These are phyloP conservation scores for Chaetothyriales sp. DNA, from an alignment of 2,329 filamentous ascomycete genomes.

Conservation along the genomic window DNA sequence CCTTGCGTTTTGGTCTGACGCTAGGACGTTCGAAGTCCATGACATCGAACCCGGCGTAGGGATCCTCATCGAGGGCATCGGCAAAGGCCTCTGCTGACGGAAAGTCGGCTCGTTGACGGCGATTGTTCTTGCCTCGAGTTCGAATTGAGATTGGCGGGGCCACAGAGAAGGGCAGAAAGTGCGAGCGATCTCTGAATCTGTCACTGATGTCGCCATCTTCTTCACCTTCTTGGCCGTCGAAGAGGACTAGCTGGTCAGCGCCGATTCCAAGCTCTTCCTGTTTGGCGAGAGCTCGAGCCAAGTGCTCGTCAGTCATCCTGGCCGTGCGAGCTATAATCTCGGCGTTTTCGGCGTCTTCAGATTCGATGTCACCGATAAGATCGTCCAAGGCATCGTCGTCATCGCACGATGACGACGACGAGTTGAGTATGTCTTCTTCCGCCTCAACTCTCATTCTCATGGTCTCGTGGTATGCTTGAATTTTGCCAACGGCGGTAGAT, in stretches of 20 bases:
- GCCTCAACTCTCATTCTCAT: neutral
- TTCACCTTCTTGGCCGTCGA: conserved; percentile 36
- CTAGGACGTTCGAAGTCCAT: conserved; percentile 70
- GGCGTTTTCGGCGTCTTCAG: conserved; percentile 26
- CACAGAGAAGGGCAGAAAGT: conserved; percentile 14
- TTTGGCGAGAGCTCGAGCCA: conserved; percentile 48
- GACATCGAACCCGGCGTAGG: conserved; percentile 61
- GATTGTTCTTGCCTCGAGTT: conserved; percentile 17
- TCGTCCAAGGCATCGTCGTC: conserved; percentile 23
- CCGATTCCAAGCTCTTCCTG: conserved; percentile 51
- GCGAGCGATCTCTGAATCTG: conserved; percentile 11
- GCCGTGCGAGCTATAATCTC: conserved; percentile 24
- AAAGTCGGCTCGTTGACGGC: conserved; percentile 28
- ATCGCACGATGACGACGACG: conserved; percentile 21
- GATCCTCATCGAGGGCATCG: conserved; percentile 44
- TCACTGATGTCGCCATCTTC: conserved; percentile 18
- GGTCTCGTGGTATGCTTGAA: conserved; percentile 19
- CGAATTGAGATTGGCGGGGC: conserved; percentile 15
- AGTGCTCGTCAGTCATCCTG: conserved; percentile 44
- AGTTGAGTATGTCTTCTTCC: conserved; percentile 21
- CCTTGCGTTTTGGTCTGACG: conserved; percentile 51
- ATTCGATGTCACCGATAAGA: conserved; percentile 27
- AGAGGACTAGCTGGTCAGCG: conserved; percentile 45
- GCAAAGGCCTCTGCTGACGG: conserved; percentile 43
- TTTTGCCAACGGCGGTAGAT: conserved; percentile 18